These are phyloP conservation scores for Solanum paucissectum DNA, from an alignment of 257 asterid genomes.

Conservation along the genomic window DNA sequence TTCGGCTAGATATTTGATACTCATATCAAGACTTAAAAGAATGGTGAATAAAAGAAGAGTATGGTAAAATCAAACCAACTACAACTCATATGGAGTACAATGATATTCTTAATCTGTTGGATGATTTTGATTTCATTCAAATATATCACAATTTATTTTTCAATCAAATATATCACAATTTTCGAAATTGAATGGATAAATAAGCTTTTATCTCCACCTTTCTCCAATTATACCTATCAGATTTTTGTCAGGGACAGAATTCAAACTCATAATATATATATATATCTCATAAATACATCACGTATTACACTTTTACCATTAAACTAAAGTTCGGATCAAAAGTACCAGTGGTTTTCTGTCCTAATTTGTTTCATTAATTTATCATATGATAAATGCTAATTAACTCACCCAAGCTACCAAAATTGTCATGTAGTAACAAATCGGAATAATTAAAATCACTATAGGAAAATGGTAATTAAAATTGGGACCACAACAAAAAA, in stretches of 20 bases:
- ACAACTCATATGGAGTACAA: no score
- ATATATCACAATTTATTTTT: no score
- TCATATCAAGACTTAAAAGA: no score
- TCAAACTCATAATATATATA: background rate
- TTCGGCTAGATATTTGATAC: background rate
- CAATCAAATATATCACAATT: no score
- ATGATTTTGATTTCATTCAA: background rate
- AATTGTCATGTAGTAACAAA: background rate
- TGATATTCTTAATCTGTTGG: background rate
- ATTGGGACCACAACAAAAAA: background rate
- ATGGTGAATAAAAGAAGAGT: background rate
- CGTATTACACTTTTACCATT: background rate
- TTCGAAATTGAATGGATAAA: no score
- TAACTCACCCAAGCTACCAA: background rate
- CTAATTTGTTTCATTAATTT: background rate
- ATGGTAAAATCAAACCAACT: no score
- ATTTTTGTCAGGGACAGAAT: background rate
- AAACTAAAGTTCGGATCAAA: background rate
- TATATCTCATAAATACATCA: background rate
- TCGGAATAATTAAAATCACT: background rate
- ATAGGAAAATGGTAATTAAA: background rate
- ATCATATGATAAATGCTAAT: background rate
- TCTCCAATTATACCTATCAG: background rate
- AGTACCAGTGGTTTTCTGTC: background rate
- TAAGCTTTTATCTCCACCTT: no score